These are phyloP conservation scores for Chondrostereum purpureum DNA, from an alignment of 1,284 basidiomycete species.

Conservation along the genomic window DNA sequence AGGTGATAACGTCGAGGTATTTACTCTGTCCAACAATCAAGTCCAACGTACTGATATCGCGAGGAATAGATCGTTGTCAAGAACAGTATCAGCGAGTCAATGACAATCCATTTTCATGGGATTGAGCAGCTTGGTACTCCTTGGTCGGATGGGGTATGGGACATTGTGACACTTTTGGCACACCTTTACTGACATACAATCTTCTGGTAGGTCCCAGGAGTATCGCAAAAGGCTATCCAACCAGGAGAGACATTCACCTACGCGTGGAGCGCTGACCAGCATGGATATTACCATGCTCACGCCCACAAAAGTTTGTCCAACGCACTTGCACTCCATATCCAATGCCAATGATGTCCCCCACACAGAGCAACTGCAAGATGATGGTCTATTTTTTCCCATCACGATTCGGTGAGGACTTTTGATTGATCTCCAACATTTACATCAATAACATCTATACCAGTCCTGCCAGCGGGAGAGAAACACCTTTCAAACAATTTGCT, in stretches of 20 bases:
- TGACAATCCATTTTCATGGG: conserved; percentile 8
- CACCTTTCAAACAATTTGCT: no score
- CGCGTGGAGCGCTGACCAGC: background rate
- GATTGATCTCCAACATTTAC: no score
- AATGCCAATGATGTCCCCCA: background rate
- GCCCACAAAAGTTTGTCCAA: conserved; percentile 1
- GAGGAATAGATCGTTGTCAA: conserved; percentile 3
- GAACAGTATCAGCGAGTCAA: conserved; percentile 1
- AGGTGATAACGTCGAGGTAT: conserved; percentile 8
- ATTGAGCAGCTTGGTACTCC: conserved; percentile 7
- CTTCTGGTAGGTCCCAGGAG: background rate
- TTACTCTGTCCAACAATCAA: background rate
- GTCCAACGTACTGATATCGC: background rate
- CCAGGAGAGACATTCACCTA: conserved; percentile 4
- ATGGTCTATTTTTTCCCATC: conserved; percentile 7
- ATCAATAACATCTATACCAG: no score
- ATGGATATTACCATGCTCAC: conserved; percentile 5
- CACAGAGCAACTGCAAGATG: conserved; percentile 8
- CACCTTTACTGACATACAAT: background rate
- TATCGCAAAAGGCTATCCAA: conserved; percentile 4
- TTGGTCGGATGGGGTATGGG: conserved; percentile 8
- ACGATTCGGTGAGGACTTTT: conserved; percentile 3
- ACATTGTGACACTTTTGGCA: background rate
- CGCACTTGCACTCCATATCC: no score
- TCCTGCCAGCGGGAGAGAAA: no score